phyloP scores from a whole-genome alignment of 805 yeast species.

The Metschnikowia hibisci region DNA sequence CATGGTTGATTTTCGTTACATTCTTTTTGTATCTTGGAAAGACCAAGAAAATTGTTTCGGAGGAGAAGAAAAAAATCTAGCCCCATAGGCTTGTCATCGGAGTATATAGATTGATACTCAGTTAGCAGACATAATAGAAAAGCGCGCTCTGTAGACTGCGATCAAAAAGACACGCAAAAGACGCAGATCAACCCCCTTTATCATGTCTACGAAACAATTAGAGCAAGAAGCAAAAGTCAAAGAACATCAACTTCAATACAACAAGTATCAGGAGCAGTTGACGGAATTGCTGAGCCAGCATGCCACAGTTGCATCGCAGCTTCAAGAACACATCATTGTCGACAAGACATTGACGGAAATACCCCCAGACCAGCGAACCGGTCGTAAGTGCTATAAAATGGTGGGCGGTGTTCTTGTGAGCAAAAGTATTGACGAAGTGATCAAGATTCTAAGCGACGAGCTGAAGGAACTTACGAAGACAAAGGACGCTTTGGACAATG shows the following conservation, averaged over 20 bases:
- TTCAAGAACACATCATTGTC: constrained; percentile 40
- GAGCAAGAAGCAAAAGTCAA: constrained; percentile 36
- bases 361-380: constrained; percentile 32
- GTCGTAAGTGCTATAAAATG: constrained; percentile 86
- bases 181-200: constrained; percentile 1
- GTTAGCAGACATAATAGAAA: background rate
- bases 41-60: background rate
- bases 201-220: constrained; percentile 16
- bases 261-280: constrained; percentile 36
- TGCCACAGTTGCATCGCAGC: constrained; percentile 31
- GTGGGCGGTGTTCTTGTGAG: constrained; percentile 90
- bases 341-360: constrained; percentile 37
- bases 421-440: constrained; percentile 73
- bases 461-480: constrained; percentile 18
- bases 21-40: constrained; percentile 49
- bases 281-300: constrained; percentile 38
- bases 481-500: constrained; percentile 24
- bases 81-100: background rate
- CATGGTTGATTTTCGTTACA: constrained; percentile 76
- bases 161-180: background rate
- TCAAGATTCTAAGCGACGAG: constrained; percentile 57
- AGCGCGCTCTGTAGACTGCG: constrained; percentile 5
- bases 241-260: constrained; percentile 39
- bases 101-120: background rate
- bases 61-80: constrained; percentile 2